A percentile compares a stretch with the other conserved stretches of the same genome.
These are phyloP conservation scores for Talaromyces rugulosus DNA, from an alignment of 2,329 filamentous ascomycete genomes.

Conservation along the genomic window DNA sequence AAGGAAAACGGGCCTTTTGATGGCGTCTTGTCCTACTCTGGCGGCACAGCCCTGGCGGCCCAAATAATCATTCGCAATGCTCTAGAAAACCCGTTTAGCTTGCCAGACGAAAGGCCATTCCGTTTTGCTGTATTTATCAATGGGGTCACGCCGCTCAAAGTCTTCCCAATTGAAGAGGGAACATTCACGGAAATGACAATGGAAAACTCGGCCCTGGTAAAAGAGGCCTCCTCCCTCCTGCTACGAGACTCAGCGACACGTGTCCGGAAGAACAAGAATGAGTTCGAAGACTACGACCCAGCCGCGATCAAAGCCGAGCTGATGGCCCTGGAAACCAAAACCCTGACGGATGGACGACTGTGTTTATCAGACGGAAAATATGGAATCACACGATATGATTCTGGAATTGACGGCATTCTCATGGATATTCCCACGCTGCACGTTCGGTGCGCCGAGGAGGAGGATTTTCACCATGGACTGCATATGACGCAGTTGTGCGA, in stretches of 20 bases:
- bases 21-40: constrained; percentile 21
- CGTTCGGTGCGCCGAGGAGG: constrained; percentile 12
- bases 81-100: constrained; percentile 15
- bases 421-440: constrained; percentile 19
- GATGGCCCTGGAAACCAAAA: constrained; percentile 11
- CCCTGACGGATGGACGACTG: constrained; percentile 12
- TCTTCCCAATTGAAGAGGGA: constrained; percentile 13
- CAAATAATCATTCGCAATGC: constrained; percentile 13
- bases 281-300: constrained; percentile 14
- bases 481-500: constrained; percentile 16
- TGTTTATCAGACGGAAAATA: constrained; percentile 12
- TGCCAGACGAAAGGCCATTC: constrained; percentile 16
- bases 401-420: constrained; percentile 7
- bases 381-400: constrained; percentile 12
- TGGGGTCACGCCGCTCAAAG: constrained; percentile 16
- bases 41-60: constrained; percentile 19
- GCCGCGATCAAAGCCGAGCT: constrained; percentile 13
- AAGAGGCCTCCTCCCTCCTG: constrained; percentile 14
- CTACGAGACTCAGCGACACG: constrained; percentile 16
- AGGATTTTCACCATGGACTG: constrained; percentile 11
- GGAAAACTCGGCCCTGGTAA: constrained; percentile 6
- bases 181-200: constrained; percentile 12
- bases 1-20: constrained; percentile 22
- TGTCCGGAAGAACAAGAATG: constrained; percentile 13
- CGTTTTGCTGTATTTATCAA: constrained; percentile 19